Percentiles rank a stretch among this genome's conserved stretches.
Evolutionary conservation across 2,329 filamentous ascomycete genomes (phyloP).

Genomic region (Fusarium bactridioides): DNA sequence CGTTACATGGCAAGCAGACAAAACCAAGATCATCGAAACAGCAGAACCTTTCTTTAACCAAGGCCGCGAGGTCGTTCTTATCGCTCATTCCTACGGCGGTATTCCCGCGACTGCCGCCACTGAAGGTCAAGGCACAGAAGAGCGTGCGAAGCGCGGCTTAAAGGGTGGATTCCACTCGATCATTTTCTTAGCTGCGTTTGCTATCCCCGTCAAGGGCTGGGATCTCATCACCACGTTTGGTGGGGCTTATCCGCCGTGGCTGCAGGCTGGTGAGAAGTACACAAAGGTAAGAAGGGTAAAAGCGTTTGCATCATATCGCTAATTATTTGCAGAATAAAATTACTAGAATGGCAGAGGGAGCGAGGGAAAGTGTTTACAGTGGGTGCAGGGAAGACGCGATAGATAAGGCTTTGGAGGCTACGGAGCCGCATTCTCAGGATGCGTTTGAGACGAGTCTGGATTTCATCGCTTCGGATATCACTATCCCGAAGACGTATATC

Average conservation of each 20-base stretch:
- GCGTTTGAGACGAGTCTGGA: conserved; percentile 15
- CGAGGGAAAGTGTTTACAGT: not conserved
- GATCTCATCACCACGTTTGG: conserved; percentile 13
- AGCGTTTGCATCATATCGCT: not conserved
- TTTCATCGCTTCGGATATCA: conserved; percentile 11
- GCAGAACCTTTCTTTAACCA: not conserved
- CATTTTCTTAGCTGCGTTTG: conserved; percentile 13
- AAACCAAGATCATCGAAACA: not conserved
- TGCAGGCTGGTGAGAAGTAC: not conserved
- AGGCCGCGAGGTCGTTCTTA: not conserved
- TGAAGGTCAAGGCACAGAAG: not conserved
- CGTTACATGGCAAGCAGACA: conserved; percentile 16
- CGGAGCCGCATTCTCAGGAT: conserved; percentile 16
- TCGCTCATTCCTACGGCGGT: conserved; percentile 19
- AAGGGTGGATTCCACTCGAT: conserved; percentile 7
- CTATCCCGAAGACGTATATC: conserved; percentile 5
- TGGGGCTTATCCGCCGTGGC: conserved; percentile 5
- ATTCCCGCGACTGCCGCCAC: conserved; percentile 15
- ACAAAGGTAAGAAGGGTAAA: not conserved
- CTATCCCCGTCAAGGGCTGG: conserved; percentile 18
- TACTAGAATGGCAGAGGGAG: not conserved
- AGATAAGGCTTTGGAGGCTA: not conserved
- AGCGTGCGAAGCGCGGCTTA: not conserved
- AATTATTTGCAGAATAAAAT: not conserved
- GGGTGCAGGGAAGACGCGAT: not conserved